Conservation (phyloP, 768 basidiomycete species). For the Macrolepiota dolichaula region DNA sequence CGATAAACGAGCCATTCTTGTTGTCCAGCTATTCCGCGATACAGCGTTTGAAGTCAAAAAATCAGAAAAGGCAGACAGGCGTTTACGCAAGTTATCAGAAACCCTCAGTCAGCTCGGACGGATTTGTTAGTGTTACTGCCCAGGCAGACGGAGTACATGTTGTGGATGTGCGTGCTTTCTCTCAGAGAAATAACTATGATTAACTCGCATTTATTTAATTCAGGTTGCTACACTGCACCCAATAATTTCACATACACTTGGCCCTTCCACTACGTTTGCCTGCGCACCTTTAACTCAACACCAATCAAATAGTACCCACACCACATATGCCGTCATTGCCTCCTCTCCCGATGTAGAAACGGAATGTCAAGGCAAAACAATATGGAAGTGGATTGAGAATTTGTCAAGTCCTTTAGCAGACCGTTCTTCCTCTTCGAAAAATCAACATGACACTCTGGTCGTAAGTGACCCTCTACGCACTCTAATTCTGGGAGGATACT, state of each 20-base stretch:
- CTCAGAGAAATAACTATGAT: not conserved
- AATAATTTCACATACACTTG: slow-evolving; percentile 64
- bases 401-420: slow-evolving; percentile 22
- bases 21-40: slow-evolving; percentile 31
- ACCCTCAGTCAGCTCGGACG: slow-evolving; percentile 32
- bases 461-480: slow-evolving; percentile 11
- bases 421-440: slow-evolving; percentile 18
- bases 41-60: slow-evolving; percentile 13
- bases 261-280: slow-evolving; percentile 60
- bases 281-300: slow-evolving; percentile 50
- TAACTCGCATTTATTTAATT: not conserved
- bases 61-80: slow-evolving; percentile 11
- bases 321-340: slow-evolving; percentile 55
- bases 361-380: slow-evolving; percentile 42
- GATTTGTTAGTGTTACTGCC: slow-evolving; percentile 62
- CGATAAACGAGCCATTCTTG: slow-evolving; percentile 36
- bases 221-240: slow-evolving; percentile 66
- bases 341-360: slow-evolving; percentile 37
- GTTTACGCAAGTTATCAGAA: slow-evolving; percentile 14
- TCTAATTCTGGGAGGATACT: not conserved
- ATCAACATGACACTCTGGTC: slow-evolving; percentile 21
- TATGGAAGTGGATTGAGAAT: slow-evolving; percentile 63
- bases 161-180: slow-evolving; percentile 48
- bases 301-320: slow-evolving; percentile 35
- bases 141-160: slow-evolving; percentile 77